These are phyloP conservation scores for Penicillium decumbens DNA, from an alignment of 2,329 filamentous ascomycete species.

Conservation along the genomic window DNA sequence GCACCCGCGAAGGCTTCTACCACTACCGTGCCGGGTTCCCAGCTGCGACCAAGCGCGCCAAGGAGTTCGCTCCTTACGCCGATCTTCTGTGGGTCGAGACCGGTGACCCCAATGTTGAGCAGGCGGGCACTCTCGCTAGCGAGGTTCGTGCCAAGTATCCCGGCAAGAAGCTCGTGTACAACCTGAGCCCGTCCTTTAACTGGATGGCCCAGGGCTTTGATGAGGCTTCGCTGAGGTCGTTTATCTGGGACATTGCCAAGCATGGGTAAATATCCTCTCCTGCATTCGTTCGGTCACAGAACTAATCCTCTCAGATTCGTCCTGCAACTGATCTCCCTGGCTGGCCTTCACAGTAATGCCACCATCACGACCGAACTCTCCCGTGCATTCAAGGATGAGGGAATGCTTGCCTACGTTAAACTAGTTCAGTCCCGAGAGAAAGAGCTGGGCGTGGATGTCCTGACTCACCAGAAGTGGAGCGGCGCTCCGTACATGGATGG, in stretches of 20 bases:
- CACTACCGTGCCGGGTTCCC: slow-evolving; percentile 63
- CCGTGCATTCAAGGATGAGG: slow-evolving; percentile 76
- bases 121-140: slow-evolving; percentile 68
- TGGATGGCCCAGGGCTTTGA: slow-evolving; percentile 96
- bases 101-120: slow-evolving; percentile 75
- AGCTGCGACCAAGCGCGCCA: slow-evolving; percentile 86
- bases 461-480: slow-evolving; percentile 84
- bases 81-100: slow-evolving; percentile 98
- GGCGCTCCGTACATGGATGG: slow-evolving; percentile 76
- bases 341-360: slow-evolving; percentile 60
- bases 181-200: slow-evolving; percentile 94
- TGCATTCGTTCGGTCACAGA: background rate
- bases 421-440: slow-evolving; percentile 85
- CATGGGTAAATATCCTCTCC: slow-evolving; percentile 62
- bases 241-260: slow-evolving; percentile 92
- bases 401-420: slow-evolving; percentile 97
- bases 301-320: slow-evolving; percentile 48
- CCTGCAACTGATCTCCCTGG: slow-evolving; percentile 61
- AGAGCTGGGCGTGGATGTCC: slow-evolving; percentile 83
- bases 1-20: slow-evolving; percentile 74
- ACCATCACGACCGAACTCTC: slow-evolving; percentile 70
- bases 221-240: slow-evolving; percentile 74
- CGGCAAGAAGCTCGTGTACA: slow-evolving; percentile 90
- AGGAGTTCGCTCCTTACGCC: slow-evolving; percentile 85
- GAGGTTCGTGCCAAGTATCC: slow-evolving; percentile 68